These are phyloP conservation scores for Coemansia guatemalensis DNA, from an alignment of 192 early-diverging fungal genomes.

Conservation along the genomic window DNA sequence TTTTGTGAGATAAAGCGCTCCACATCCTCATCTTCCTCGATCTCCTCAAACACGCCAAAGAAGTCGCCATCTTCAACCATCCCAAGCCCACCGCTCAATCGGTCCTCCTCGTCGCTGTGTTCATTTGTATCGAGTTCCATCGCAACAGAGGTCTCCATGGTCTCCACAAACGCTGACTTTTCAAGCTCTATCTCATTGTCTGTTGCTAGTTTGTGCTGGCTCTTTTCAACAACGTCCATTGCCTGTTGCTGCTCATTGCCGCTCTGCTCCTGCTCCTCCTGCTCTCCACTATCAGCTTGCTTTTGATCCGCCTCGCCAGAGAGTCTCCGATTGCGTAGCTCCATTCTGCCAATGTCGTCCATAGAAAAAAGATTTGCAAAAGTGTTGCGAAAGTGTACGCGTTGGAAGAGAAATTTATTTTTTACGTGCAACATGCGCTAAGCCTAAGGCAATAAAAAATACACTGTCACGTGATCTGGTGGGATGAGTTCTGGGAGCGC, in stretches of 20 bases:
- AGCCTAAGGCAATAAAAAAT: no score
- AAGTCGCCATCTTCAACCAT: slow-evolving; percentile 19
- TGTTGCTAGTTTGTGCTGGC: background rate
- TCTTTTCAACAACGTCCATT: background rate
- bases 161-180: no score
- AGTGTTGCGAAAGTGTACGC: background rate
- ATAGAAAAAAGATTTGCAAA: background rate
- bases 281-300: background rate
- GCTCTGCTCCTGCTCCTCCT: background rate
- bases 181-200: no score
- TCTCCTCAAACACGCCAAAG: slow-evolving; percentile 49
- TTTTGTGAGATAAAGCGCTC: slow-evolving; percentile 48
- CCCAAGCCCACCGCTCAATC: slow-evolving; percentile 6
- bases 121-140: background rate
- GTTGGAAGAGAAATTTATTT: background rate
- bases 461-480: no score
- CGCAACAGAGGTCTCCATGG: no score
- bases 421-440: no score
- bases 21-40: slow-evolving; percentile 47
- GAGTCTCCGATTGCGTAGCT: slow-evolving; percentile 27
- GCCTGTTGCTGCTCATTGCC: background rate
- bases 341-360: slow-evolving; percentile 9
- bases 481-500: background rate
- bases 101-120: slow-evolving; percentile 9
- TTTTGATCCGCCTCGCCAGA: slow-evolving; percentile 9